Percentiles rank a stretch among this genome's conserved stretches.
phyloP scores from a whole-genome alignment of 148 eudicot species.

The Rhododendron molle region DNA sequence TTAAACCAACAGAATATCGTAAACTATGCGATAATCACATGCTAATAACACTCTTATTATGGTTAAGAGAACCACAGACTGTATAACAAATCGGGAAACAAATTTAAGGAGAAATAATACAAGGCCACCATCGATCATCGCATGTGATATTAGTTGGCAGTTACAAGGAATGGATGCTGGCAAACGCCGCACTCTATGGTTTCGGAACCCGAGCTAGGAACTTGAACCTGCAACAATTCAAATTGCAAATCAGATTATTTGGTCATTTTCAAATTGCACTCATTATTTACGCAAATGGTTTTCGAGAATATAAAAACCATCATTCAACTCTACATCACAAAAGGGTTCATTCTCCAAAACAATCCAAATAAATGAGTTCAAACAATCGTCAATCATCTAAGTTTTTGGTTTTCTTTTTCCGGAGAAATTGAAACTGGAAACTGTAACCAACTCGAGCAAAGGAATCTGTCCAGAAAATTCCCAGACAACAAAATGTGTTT shows the following conservation, averaged over 20 bases:
- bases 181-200: constrained; percentile 97
- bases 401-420: not conserved
- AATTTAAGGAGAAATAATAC: not conserved
- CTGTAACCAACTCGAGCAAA: not conserved
- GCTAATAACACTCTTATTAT: not conserved
- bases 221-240: constrained; percentile 60
- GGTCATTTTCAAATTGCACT: not conserved
- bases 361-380: not conserved
- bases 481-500: not conserved
- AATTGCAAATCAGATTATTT: not conserved
- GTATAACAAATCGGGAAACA: not conserved
- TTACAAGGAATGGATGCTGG: constrained; percentile 92
- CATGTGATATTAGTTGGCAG: constrained; percentile 38
- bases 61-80: not conserved
- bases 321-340: not conserved
- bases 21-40: not conserved
- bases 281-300: not conserved
- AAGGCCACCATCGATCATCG: not conserved
- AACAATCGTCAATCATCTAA: not conserved
- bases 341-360: not conserved
- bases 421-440: not conserved
- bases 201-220: constrained; percentile 88
- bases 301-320: not conserved
- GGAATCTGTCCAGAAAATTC: not conserved
- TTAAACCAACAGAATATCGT: not conserved